Conservation (phyloP, 2,329 filamentous ascomycete species). For the Coleophoma eucalyptorum region DNA sequence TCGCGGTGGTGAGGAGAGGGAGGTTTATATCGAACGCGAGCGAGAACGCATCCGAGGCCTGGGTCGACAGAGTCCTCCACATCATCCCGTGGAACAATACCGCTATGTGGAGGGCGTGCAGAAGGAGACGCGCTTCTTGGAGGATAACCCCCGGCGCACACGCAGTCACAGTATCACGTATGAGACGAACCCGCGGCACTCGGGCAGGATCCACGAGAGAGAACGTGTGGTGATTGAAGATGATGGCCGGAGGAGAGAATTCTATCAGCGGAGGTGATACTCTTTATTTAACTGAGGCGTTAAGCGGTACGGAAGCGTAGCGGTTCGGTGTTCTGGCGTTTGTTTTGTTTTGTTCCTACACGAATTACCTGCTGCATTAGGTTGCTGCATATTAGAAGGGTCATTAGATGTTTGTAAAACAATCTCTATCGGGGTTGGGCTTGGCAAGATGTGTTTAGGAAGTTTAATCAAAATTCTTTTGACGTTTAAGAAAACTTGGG, state of each 20-base stretch:
- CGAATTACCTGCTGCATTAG: no score
- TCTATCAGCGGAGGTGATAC: constrained; percentile 13
- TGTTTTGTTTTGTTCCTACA: no score
- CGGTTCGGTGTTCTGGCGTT: no score
- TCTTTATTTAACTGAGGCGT: no score
- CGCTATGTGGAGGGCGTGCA: constrained; percentile 16
- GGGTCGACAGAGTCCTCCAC: not conserved
- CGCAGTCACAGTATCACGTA: constrained; percentile 19
- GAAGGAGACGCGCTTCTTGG: not conserved
- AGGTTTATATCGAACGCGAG: constrained; percentile 23
- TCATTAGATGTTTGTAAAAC: no score
- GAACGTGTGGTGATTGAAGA: constrained; percentile 20
- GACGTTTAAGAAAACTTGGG: no score
- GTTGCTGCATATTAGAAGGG: no score
- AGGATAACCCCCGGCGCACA: not conserved
- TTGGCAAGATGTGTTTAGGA: no score
- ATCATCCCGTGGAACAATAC: constrained; percentile 16
- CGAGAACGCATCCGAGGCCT: constrained; percentile 10
- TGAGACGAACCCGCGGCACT: constrained; percentile 15
- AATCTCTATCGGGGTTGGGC: no score
- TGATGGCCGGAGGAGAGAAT: constrained; percentile 23
- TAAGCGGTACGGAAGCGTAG: no score
- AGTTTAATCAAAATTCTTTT: no score
- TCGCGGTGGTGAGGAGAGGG: constrained; percentile 11
- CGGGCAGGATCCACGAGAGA: constrained; percentile 15